Percentiles rank a stretch among this genome's conserved stretches.
phyloP scores from a whole-genome alignment of 2,329 filamentous ascomycete genomes.

The Lachnellula hyalina region DNA sequence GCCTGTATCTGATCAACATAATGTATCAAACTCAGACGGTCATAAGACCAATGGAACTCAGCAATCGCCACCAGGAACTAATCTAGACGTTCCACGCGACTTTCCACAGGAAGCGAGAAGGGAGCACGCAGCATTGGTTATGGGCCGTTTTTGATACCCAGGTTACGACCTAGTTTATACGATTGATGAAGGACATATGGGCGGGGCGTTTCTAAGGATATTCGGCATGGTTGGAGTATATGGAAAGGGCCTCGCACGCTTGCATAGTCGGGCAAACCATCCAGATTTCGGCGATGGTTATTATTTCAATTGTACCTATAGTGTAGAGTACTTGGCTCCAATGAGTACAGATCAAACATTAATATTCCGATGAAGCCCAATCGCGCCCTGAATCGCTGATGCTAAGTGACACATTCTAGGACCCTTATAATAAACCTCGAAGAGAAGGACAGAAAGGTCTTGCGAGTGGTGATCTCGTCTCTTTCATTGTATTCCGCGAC shows the following conservation, averaged over 20 bases:
- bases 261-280: constrained; percentile 18
- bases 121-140: constrained; percentile 20
- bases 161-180: constrained; percentile 10
- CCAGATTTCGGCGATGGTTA: constrained; percentile 14
- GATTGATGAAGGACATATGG: constrained; percentile 25
- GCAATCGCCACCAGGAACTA: constrained; percentile 14
- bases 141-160: constrained; percentile 22
- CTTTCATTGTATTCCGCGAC: not conserved
- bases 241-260: constrained; percentile 10
- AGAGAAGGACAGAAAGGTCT: no score
- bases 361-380: not conserved
- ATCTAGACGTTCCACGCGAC: constrained; percentile 20
- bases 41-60: constrained; percentile 19
- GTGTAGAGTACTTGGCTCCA: constrained; percentile 16
- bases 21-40: constrained; percentile 3
- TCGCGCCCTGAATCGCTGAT: no score
- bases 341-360: not conserved
- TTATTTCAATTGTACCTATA: constrained; percentile 21
- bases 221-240: constrained; percentile 18
- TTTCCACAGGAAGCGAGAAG: constrained; percentile 22
- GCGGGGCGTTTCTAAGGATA: constrained; percentile 16
- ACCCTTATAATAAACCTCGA: no score
- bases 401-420: no score
- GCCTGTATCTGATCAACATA: constrained; percentile 14
- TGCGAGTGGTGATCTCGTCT: not conserved